Base-by-base conservation (phyloP, 208 protist genomes). In the Angomonas ambiguus region DNA sequence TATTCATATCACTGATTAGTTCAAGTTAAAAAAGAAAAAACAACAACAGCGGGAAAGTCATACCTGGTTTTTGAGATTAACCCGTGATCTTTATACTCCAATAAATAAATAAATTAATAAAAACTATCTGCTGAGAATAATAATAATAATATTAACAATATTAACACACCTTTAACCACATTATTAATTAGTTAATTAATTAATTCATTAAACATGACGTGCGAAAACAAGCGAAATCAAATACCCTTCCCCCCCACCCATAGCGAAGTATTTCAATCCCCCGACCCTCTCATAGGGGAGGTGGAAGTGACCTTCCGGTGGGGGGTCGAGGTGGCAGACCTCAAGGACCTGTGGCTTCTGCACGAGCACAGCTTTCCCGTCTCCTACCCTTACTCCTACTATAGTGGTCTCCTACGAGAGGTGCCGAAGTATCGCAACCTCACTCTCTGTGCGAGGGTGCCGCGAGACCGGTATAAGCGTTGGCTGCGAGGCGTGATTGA, bases 341-440 rank as follows among this genome's bases (percentile, higher is more conserved):
- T 92, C 10, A 61, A 68, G 2, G 49, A 42, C 20, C 6, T 95
- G 24, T 71, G 72, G 67, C 57, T 33, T 5, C 71, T 95, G 45
- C 85, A 92, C 64, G 73, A 85, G 32, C 51, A 74, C 8, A 64
- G 70, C 51, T 92, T 92, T 55, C 80, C 86, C 13, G 34, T 88
- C 10, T 69, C 60, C 51, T 95, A 90, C 74, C 41, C 41, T 0
- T 60, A 58, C 1, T 89, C 83, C 69, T 95, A 95, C 66, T 20
- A 78, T 13, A n/a, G 11, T 45, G 38, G 38, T n/a, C 16, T 45
- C 11, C 16, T 45, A 45, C 11, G 16, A 16, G 16, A 45, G 16
- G 16, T 16, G 16, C 38, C 38, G 11, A 45, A 45, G 38, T 16
- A 45, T 45, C 8, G 16, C 11, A n/a, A 8, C 16, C 82, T 67